A percentile compares a stretch with the other conserved stretches of the same genome.
Evolutionary conservation across 2,329 filamentous ascomycete species (phyloP).

Genomic region (Chaetomium sp.): DNA sequence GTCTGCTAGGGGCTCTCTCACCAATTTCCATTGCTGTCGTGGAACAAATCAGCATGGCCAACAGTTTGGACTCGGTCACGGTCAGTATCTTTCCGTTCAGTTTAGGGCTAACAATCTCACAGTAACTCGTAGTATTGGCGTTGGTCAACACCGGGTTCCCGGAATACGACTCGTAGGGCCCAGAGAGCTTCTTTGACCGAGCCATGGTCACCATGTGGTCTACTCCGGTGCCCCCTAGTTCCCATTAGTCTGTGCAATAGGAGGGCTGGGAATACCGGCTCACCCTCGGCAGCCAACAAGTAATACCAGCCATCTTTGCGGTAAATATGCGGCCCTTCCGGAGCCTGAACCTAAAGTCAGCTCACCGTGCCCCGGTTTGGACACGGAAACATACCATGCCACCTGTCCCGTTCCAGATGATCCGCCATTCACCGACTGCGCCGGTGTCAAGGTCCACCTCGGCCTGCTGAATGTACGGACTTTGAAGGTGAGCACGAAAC

Average conservation of each 20-base stretch:
- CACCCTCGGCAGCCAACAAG: constrained; percentile 54
- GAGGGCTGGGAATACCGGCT: neutral
- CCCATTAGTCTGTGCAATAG: neutral
- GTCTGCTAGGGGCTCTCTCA: constrained; percentile 22
- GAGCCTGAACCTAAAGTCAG: constrained; percentile 35
- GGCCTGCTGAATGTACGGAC: constrained; percentile 46
- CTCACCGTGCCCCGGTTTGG: neutral
- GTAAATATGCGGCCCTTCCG: constrained; percentile 60
- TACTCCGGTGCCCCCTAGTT: constrained; percentile 49
- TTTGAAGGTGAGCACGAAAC: constrained; percentile 24
- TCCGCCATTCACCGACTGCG: constrained; percentile 42
- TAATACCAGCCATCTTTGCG: constrained; percentile 56
- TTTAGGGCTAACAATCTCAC: constrained; percentile 30
- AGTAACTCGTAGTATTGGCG: constrained; percentile 47
- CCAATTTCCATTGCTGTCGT: constrained; percentile 48
- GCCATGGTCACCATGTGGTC: constrained; percentile 54
- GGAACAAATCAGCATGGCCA: constrained; percentile 60
- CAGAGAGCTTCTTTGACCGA: constrained; percentile 45
- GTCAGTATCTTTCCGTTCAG: neutral
- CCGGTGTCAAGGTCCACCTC: constrained; percentile 47
- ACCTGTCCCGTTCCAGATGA: constrained; percentile 53
- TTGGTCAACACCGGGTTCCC: constrained; percentile 52
- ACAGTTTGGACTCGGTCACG: constrained; percentile 50
- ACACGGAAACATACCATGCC: constrained; percentile 36
- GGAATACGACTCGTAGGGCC: constrained; percentile 49